Evolutionary conservation across 108 stramenopile genomes (phyloP), one percentile per base, ranked within the genome.

Genomic region (Discostella pseudostelligera): DNA sequence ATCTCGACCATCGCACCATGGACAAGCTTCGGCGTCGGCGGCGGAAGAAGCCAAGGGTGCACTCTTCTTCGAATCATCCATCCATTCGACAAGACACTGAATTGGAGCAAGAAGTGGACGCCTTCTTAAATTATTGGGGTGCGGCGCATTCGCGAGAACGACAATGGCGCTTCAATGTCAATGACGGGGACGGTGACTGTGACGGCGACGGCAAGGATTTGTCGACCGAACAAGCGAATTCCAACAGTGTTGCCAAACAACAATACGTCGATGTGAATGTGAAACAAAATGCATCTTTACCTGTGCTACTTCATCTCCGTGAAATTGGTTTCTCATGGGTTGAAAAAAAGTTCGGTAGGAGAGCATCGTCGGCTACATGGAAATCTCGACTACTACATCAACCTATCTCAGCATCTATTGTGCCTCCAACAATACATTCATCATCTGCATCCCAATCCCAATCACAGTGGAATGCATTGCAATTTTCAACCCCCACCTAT

Each of bases 281-380:
- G 32, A 32, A 32, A 32, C 32, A 5, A 32, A 32, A 32, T 32
- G 3, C 14, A n/a, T 56, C 66, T 3, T 35, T 69, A 32, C 68
- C 68, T 0, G 45, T 60, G 1, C 59, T 60, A 0, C 61, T 75
- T 0, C 56, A 62, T 37, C 51, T 56, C 25, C 74, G 74, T 20
- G 66, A 67, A 49, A 37, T 67, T 42, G 74, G 74, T 19, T 28
- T 56, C 39, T 8, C 53, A 28, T 26, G 44, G 12, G 10, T 39
- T 44, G 28, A 32, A 24, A 54, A 32, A 24, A 54, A 19, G 42
- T 22, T 47, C 19, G 1, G 21, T 28, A 17, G 19, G 24, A 65
- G 20, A 45, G 20, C n/a, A 25, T 5, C 21, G 19, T n/a, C 12
- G 25, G 47, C 28, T 22, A 14, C 47, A 36, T 66, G 65, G 32